Percentiles rank a stretch among this genome's conserved stretches.
Evolutionary conservation across 2,329 filamentous ascomycete species (phyloP).

Genomic region (Fonsecaea multimorphosa): DNA sequence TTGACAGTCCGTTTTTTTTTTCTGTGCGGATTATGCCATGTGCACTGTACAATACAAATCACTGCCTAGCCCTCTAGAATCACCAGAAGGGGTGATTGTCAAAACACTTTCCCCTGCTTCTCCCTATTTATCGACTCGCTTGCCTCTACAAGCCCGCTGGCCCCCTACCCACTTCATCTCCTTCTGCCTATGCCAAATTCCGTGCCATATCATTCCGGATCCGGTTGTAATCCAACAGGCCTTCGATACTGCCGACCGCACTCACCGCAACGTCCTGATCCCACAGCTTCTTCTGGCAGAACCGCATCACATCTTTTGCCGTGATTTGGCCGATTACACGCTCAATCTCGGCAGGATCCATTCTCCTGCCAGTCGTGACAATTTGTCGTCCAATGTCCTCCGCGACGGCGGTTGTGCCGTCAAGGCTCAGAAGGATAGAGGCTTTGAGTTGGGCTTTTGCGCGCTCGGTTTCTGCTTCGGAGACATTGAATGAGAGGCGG

Average conservation of each 20-base stretch:
- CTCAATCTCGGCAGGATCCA: conserved; percentile 93
- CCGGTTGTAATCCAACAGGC: conserved; percentile 62
- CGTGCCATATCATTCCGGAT: conserved; percentile 83
- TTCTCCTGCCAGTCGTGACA: conserved; percentile 91
- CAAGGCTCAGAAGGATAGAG: conserved; percentile 93
- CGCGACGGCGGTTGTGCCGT: conserved; percentile 94
- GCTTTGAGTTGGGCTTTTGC: conserved; percentile 99
- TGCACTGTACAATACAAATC: conserved; percentile 20
- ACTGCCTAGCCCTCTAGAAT: conserved; percentile 3
- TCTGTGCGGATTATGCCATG: conserved; percentile 6
- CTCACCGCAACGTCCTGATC: conserved; percentile 95
- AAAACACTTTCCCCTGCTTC: conserved; percentile 5
- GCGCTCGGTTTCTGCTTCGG: conserved; percentile 90
- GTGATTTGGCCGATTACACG: conserved; percentile 85
- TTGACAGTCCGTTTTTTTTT: conserved; percentile 1
- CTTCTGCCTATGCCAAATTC: conserved; percentile 57
- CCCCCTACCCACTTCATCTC: not conserved
- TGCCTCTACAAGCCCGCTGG: not conserved
- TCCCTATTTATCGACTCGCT: not conserved
- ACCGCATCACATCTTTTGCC: conserved; percentile 96
- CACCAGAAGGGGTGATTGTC: not conserved
- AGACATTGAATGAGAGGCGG: conserved; percentile 86
- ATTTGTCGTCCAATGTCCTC: conserved; percentile 99
- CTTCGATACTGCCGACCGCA: conserved; percentile 92
- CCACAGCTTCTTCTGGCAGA: conserved; percentile 94